Base-by-base conservation (phyloP, 192 early-diverging fungal genomes). In the Podila horticola region DNA sequence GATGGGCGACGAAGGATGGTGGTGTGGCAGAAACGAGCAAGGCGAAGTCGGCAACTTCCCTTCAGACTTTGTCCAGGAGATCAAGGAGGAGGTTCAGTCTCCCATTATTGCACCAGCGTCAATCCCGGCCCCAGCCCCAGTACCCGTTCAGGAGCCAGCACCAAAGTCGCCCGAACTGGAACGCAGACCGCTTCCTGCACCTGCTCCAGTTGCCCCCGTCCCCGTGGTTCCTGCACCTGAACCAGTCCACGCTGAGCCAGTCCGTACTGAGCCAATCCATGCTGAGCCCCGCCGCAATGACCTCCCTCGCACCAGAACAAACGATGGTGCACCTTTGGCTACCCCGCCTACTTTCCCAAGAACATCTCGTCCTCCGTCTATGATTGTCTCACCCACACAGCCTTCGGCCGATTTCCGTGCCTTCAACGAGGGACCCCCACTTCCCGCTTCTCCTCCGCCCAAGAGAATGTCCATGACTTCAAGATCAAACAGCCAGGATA, bases 41-140 rank as follows among this genome's bases (percentile, higher is more conserved):
- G 86, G 86, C n/a, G 74, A 87, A n/a, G 51, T 50, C 13, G 89
- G 89, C 30, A 66, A 86, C 60, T 90, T 90, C 55, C 89, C 89
- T 28, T 83, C 86, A 26, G 84, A 86, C 48, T 90, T 86, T 76
- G 86, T 90, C 5, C 75, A 84, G 62, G 87, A 88, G 71, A 71
- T 88, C 69, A 84, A 74, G 49, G 66, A 74, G 38, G 67, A 70
- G 20, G 76, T 62, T 22, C 66, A 62, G 26, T 64, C 69, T 3
- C 67, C 72, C 19, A 52, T 48, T 17, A 50, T 60, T 62, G 52
- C 62, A 12, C 59, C 76, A 4, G 59, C 61, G n/a, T 2, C 62
- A 51, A 22, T 66, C 13, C 48, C 63, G 20, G 22, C 26, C 22
- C 66, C 48, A 49, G 45, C 64, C 28, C 45, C 49, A 15, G 41